Conservation (phyloP, 225 moss, liverwort and hornwort genomes). For the Pseudisothecium myosuroides region DNA sequence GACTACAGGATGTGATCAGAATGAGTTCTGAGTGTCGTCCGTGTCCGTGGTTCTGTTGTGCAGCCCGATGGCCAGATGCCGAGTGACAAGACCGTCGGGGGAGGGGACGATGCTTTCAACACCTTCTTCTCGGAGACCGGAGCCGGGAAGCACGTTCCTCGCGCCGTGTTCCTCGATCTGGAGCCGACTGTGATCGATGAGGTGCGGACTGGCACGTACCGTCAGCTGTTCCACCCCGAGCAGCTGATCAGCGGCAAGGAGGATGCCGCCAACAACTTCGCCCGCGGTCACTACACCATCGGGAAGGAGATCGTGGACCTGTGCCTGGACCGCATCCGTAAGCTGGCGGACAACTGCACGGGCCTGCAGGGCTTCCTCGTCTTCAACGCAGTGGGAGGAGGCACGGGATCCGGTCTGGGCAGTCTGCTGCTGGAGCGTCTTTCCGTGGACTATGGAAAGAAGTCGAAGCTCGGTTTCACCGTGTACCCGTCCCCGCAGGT, state of each 20-base stretch:
- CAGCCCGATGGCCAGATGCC: conserved; percentile 59
- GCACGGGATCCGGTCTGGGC: conserved; percentile 40
- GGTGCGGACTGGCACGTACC: conserved; percentile 39
- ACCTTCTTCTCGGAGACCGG: conserved; percentile 50
- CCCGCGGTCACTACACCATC: conserved; percentile 49
- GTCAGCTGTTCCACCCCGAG: conserved; percentile 53
- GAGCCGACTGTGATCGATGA: conserved; percentile 51
- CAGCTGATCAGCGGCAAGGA: conserved; percentile 54
- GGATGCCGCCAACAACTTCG: conserved; percentile 50
- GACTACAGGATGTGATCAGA: no score
- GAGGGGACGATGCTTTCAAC: conserved; percentile 47
- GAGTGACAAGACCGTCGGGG: conserved; percentile 22
- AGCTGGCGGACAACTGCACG: conserved; percentile 48
- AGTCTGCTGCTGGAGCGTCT: conserved; percentile 40
- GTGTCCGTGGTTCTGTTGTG: background rate
- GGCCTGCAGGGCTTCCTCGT: conserved; percentile 46
- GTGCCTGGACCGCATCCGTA: conserved; percentile 41
- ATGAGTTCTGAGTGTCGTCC: background rate
- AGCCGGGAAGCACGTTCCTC: conserved; percentile 43
- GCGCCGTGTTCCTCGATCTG: conserved; percentile 44
- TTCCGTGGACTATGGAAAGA: conserved; percentile 49
- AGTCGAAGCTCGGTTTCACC: conserved; percentile 50
- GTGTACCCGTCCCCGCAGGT: conserved; percentile 52
- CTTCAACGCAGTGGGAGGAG: conserved; percentile 46
- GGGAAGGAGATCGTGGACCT: conserved; percentile 54